Percentiles rank a stretch among this genome's conserved stretches.
phyloP scores from a whole-genome alignment of 805 yeast species.

The Brettanomyces nanus region DNA sequence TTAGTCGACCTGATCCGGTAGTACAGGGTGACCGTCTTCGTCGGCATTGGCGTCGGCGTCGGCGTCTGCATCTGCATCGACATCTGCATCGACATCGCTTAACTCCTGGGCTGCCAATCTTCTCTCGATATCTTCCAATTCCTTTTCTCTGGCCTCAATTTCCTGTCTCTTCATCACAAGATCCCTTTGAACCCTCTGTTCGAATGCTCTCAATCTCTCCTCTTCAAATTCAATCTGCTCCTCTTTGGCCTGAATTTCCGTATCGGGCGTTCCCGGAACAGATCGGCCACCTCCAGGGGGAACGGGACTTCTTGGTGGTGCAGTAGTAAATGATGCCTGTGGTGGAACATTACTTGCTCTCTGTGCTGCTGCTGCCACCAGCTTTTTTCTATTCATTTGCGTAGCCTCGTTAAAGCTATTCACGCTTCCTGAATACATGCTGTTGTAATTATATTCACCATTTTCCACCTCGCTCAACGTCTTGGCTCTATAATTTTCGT shows the following conservation, averaged over 20 bases:
- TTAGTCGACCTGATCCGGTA: too few species aligned
- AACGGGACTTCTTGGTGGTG: not conserved
- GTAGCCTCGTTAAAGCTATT: conserved; percentile 5
- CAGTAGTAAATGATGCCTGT: not conserved
- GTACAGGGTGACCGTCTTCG: too few species aligned
- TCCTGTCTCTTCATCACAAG: conserved; percentile 74
- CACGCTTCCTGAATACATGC: conserved; percentile 2
- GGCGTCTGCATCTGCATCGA: too few species aligned
- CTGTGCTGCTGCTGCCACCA: conserved; percentile 2
- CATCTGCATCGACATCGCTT: too few species aligned
- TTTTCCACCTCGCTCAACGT: conserved; percentile 13
- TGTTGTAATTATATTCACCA: conserved; percentile 3
- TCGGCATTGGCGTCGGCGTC: too few species aligned
- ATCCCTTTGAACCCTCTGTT: conserved; percentile 84
- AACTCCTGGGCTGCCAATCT: conserved; percentile 21
- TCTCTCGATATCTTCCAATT: conserved; percentile 67
- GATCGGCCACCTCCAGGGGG: not conserved
- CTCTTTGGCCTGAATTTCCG: conserved; percentile 42
- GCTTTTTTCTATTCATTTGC: conserved; percentile 2
- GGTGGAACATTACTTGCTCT: not conserved
- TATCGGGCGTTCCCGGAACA: not conserved
- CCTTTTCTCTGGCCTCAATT: conserved; percentile 75
- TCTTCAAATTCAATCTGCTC: conserved; percentile 87
- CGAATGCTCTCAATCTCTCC: conserved; percentile 78
- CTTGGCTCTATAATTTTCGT: conserved; percentile 85